Base-by-base conservation (phyloP, 108 stramenopile genomes). In the Nitzschia sp. region DNA sequence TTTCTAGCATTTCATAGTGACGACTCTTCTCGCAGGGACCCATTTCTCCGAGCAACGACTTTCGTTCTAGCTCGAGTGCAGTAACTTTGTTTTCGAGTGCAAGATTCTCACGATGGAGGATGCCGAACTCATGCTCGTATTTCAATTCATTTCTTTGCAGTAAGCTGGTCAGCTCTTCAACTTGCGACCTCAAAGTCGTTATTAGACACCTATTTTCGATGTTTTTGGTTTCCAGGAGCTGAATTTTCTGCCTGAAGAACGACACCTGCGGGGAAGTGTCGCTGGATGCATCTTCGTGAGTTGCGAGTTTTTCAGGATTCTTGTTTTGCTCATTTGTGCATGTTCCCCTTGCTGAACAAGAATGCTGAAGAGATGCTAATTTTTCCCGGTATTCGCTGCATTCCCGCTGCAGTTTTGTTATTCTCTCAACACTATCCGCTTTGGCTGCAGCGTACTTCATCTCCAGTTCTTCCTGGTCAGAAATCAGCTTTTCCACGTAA, bases 151-250 rank as follows among this genome's bases (percentile, higher is more conserved):
- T 42, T 31, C 67, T 61, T 51, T 49, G 45, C 30, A 49, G 27
- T 13, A 55, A 36, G 3, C 29, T n/a, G 24, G 38, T 34, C 28
- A 26, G 0, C 4, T 0, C 29, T 45, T 68, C 68, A 1, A 69
- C 31, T 55, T 68, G 29, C 60, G 15, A 21, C 38, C 64, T 57
- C 28, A 68, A 29, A 9, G 23, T 19, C 33, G 42, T 9, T 11
- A 63, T 29, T 5, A 59, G 21, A 6, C 23, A 46, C 2, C 2
- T 21, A 42, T 59, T 67, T 27, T 59, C 60, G 8, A 23, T 17
- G 45, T 67, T 74, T 28, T 74, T 66, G 1, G 59, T 54, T 54
- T 74, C 66, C 2, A 74, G 48, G 23, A 67, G 51, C 48, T 74
- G 42, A 24, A 74, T 61, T 5, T 66, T 66, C 29, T 73, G 47